Evolutionary conservation across 1,284 basidiomycete species (phyloP), one percentile per base, ranked within the genome.

Genomic region (Coriolopsis trogii): DNA sequence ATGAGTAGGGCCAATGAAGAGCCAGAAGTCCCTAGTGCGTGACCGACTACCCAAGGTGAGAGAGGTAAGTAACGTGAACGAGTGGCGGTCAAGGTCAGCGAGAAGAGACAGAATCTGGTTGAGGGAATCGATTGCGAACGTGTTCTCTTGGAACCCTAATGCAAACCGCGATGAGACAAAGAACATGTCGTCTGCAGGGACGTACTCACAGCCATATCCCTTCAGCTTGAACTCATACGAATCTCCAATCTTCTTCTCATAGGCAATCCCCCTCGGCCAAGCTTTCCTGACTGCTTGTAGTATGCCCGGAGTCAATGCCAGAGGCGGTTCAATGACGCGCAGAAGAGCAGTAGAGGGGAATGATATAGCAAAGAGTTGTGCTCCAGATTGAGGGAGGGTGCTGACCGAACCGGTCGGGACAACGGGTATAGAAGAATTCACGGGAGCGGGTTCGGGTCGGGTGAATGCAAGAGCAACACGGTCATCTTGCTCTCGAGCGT

Each of bases 211-310:
- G 73, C 79, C 84, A 66, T 90, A 91, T 15, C 88, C 89, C 61
- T 87, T 89, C 48, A 91, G 73, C 64, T 87, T 89, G 70, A 91
- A 91, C 66, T 91, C 88, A 63, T 80, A 91, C 15, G 81, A 79
- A 28, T 86, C 82, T 9, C 80, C 84, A 1, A 89, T 74, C 64
- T 86, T 90, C 74, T 85, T 88, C 68, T 91, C 88, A 1, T 81
- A 81, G 7, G 85, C 79, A 12, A 90, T 85, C 18, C 88, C 89
- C 59, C 87, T 77, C 16, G 89, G 88, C 89, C 88, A 91, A 16
- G 89, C 80, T 9, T 75, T 78, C 52, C 89, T 78, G 13, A 90
- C 87, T n/a, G 87, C 84, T 63, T 87, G 83, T 18, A 91, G 74
- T 50, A 91, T 89, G 48, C 87, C 89, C 13, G 88, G 88, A 6